phyloP scores from a whole-genome alignment of 2,329 filamentous ascomycete species.

The Claviceps sorghi region DNA sequence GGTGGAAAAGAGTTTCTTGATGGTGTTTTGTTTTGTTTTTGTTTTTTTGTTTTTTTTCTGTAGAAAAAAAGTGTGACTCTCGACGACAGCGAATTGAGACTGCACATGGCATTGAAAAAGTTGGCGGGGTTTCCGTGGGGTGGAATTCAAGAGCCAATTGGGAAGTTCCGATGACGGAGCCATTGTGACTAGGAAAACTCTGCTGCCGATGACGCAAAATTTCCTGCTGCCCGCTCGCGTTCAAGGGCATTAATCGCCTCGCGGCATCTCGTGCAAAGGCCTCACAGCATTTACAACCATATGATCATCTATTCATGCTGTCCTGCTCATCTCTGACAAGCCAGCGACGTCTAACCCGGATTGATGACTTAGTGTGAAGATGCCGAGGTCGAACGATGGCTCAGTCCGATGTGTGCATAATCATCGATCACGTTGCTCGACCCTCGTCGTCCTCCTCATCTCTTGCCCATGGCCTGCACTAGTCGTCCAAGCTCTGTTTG shows the following conservation, averaged over 20 bases:
- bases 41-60: not conserved
- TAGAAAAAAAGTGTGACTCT: not conserved
- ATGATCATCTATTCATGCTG: not conserved
- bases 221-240: not conserved
- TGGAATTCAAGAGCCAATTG: not conserved
- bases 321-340: not conserved
- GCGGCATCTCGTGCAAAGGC: not conserved
- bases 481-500: not conserved
- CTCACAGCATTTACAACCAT: not conserved
- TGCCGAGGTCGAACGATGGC: not conserved
- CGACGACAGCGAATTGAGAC: not conserved
- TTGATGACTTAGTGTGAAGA: not conserved
- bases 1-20: not conserved
- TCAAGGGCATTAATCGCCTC: not conserved
- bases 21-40: not conserved
- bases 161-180: slow-evolving; percentile 2
- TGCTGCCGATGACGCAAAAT: not conserved
- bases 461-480: not conserved
- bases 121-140: slow-evolving; percentile 1
- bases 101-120: not conserved
- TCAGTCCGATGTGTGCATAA: not conserved
- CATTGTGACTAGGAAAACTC: not conserved
- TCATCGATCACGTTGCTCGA: not conserved
- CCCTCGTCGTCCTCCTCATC: not conserved
- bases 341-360: not conserved